phyloP scores from a whole-genome alignment of 495 filamentous ascomycete genomes.

The Evernia prunastri region DNA sequence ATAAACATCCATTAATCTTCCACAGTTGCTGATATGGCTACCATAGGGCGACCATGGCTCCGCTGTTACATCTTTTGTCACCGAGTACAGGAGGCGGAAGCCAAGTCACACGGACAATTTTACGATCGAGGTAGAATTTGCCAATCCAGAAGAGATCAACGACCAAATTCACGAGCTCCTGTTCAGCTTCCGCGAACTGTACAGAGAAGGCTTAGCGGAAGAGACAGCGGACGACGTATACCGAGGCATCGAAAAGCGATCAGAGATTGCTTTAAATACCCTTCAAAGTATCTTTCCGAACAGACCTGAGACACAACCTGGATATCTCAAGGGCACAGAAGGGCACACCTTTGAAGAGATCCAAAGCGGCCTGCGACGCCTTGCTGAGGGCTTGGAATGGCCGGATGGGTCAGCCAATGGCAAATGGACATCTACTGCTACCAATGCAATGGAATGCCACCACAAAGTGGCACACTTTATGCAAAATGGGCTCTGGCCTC shows the following conservation, averaged over 20 bases:
- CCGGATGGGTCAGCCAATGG: slow-evolving; percentile 24
- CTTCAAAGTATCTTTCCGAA: slow-evolving; percentile 10
- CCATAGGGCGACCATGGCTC: not conserved
- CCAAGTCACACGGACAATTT: slow-evolving; percentile 4
- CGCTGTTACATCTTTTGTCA: slow-evolving; percentile 6
- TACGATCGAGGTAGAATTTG: slow-evolving; percentile 8
- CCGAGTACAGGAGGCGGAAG: slow-evolving; percentile 9
- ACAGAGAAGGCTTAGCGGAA: not conserved
- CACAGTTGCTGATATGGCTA: not conserved
- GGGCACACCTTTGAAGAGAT: slow-evolving; percentile 4
- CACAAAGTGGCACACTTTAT: slow-evolving; percentile 29
- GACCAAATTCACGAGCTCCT: slow-evolving; percentile 11
- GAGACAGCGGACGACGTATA: not conserved
- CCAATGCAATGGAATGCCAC: slow-evolving; percentile 28
- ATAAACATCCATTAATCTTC: not conserved
- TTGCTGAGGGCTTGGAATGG: slow-evolving; percentile 17
- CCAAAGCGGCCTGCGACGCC: not conserved
- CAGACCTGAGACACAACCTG: not conserved
- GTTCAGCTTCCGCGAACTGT: not conserved
- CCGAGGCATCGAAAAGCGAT: slow-evolving; percentile 4
- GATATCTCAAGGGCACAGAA: not conserved
- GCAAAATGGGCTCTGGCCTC: slow-evolving; percentile 30
- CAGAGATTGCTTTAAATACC: not conserved
- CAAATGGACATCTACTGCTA: slow-evolving; percentile 27
- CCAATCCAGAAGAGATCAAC: slow-evolving; percentile 3